A percentile compares a stretch with the other conserved stretches of the same genome.
Conservation (phyloP, 805 yeast species). For the Zygosaccharomyces siamensis region DNA sequence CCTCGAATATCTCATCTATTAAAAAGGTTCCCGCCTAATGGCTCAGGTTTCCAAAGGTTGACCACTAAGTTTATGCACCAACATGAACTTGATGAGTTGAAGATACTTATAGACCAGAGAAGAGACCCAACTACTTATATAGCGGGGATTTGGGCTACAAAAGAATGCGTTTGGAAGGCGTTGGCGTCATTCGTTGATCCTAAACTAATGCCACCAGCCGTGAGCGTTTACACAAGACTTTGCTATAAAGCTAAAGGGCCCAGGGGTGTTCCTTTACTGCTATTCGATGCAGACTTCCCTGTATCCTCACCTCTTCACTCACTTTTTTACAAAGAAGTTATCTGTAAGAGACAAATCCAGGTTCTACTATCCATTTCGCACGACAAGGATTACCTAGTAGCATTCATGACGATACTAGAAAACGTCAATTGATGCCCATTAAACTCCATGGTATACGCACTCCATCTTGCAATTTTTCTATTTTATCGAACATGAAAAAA, state of each 20-base stretch:
- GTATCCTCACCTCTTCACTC: not conserved
- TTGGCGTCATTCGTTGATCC: conserved; percentile 15
- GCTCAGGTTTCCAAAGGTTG: conserved; percentile 13
- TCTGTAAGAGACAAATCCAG: conserved; percentile 8
- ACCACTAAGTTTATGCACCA: conserved; percentile 30
- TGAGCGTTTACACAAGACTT: conserved; percentile 25
- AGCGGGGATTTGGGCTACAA: conserved; percentile 34
- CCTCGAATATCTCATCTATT: conserved; percentile 25
- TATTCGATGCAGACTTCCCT: conserved; percentile 12
- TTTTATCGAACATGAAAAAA: not conserved
- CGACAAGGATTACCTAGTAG: conserved; percentile 28
- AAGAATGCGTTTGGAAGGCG: conserved; percentile 29
- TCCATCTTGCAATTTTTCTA: not conserved
- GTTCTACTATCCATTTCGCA: conserved; percentile 29
- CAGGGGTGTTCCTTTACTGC: conserved; percentile 20
- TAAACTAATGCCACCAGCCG: conserved; percentile 27
- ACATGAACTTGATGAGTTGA: conserved; percentile 13
- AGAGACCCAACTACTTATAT: conserved; percentile 14
- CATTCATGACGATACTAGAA: conserved; percentile 10
- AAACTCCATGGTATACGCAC: not conserved
- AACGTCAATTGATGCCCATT: not conserved
- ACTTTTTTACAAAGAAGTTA: conserved; percentile 15
- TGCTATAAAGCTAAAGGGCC: conserved; percentile 19
- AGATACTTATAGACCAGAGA: conserved; percentile 4
- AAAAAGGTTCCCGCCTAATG: conserved; percentile 11